Percentiles rank a stretch among this genome's conserved stretches.
Evolutionary conservation across 352 stramenopile species (phyloP).

Genomic region (Pythium insidiosum): DNA sequence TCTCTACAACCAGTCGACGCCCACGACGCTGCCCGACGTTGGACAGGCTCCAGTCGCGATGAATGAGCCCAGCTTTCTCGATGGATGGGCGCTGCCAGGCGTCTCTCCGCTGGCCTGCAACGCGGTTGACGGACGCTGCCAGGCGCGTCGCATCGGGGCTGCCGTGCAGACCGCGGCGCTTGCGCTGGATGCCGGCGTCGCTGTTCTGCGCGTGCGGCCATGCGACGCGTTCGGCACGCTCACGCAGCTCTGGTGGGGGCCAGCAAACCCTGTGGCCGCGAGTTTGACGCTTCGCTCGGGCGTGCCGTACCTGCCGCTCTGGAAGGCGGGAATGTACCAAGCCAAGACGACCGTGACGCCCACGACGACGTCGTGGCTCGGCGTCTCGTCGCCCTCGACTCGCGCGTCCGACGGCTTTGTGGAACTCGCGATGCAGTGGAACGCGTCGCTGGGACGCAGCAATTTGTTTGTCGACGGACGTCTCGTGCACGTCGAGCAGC

Average conservation of each 20-base stretch:
- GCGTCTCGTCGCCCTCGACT: too few species aligned
- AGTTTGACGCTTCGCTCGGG: conserved; percentile 11
- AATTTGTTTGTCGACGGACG: conserved; percentile 59
- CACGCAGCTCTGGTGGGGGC: conserved; percentile 57
- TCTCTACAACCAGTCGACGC: conserved; percentile 33
- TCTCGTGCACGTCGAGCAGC: conserved; percentile 32
- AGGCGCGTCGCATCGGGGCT: conserved; percentile 40
- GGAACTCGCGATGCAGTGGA: conserved; percentile 59
- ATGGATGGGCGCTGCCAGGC: conserved; percentile 54
- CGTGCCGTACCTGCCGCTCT: conserved; percentile 45
- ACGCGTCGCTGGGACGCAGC: conserved; percentile 34
- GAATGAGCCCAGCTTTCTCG: too few species aligned
- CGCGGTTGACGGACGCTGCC: conserved; percentile 22
- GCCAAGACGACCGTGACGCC: conserved; percentile 24
- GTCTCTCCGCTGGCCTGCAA: conserved; percentile 35
- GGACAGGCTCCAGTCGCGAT: too few species aligned
- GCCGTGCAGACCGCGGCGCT: conserved; percentile 31
- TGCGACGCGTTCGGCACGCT: conserved; percentile 45
- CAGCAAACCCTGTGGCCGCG: conserved; percentile 21
- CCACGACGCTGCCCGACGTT: too few species aligned
- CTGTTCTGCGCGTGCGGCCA: conserved; percentile 36
- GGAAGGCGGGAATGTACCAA: conserved; percentile 52
- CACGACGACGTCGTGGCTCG: background rate
- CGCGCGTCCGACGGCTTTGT: conserved; percentile 13
- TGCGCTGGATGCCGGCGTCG: conserved; percentile 34